Evolutionary conservation across 1,284 basidiomycete genomes (phyloP).

Genomic region (Puccinia triticina): DNA sequence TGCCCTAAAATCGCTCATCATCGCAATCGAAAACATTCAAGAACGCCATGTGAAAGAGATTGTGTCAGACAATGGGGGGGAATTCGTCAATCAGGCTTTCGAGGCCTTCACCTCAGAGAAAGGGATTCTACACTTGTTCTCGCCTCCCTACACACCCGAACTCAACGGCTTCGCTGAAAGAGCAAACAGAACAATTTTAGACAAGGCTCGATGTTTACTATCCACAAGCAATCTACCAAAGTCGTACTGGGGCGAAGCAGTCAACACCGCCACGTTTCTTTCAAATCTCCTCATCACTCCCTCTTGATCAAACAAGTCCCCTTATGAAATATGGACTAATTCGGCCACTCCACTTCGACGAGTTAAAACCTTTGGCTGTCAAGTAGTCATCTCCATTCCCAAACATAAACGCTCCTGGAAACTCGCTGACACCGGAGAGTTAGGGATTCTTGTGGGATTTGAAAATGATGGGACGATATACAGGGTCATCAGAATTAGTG

Average conservation of each 20-base stretch:
- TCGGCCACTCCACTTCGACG: not conserved
- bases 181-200: conserved; percentile 57
- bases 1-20: not conserved
- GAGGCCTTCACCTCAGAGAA: conserved; percentile 54
- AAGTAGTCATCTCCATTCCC: not conserved
- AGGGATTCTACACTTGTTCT: conserved; percentile 59
- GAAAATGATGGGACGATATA: not conserved
- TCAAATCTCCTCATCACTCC: conserved; percentile 58
- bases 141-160: conserved; percentile 61
- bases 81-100: conserved; percentile 57
- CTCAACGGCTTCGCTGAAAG: conserved; percentile 60
- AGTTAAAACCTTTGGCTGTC: not conserved
- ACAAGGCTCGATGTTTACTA: conserved; percentile 57
- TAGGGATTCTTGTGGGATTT: not conserved
- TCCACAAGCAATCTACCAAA: conserved; percentile 56
- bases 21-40: not conserved
- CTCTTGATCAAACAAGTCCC: not conserved
- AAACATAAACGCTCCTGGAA: not conserved
- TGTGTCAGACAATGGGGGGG: conserved; percentile 58
- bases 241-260: conserved; percentile 60
- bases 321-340: not conserved
- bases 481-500: not conserved
- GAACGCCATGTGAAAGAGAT: not conserved
- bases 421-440: not conserved
- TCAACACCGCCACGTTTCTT: conserved; percentile 59